A percentile compares a stretch with the other conserved stretches of the same genome.
phyloP scores from a whole-genome alignment of 305 asterid species.

The Coffea humblotiana region DNA sequence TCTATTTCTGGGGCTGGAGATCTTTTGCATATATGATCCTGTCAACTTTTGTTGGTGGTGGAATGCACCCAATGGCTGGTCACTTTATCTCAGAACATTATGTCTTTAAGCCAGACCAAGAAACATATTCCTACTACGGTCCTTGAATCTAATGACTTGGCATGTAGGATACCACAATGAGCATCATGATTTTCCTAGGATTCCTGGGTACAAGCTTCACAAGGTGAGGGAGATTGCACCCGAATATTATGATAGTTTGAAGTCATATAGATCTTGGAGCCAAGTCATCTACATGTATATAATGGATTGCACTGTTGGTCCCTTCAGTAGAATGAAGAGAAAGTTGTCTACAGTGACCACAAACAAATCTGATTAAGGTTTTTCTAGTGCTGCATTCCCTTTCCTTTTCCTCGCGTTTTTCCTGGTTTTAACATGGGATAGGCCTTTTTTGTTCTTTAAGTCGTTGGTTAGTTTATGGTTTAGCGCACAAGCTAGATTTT shows the following conservation, averaged over 20 bases:
- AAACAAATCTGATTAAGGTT: conserved; percentile 51
- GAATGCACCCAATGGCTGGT: conserved; percentile 99
- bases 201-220: conserved; percentile 79
- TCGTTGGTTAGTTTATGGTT: neutral
- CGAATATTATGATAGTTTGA: conserved; percentile 55
- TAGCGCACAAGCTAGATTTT: neutral
- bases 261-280: conserved; percentile 82
- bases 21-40: conserved; percentile 70
- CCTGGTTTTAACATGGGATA: conserved; percentile 5
- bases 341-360: conserved; percentile 33
- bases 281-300: conserved; percentile 80
- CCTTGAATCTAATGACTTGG: conserved; percentile 86
- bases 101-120: conserved; percentile 71
- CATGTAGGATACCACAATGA: conserved; percentile 91
- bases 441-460: neutral
- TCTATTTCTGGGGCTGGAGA: conserved; percentile 79
- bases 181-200: conserved; percentile 97
- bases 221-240: conserved; percentile 96
- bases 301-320: conserved; percentile 76
- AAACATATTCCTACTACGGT: conserved; percentile 88
- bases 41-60: conserved; percentile 91
- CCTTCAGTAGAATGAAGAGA: conserved; percentile 92
- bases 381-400: neutral
- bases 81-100: conserved; percentile 93
- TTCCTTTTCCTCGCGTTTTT: conserved; percentile 6